phyloP scores from a whole-genome alignment of 228 moss, liverwort and hornwort genomes.

The Sphagnum fallax region DNA sequence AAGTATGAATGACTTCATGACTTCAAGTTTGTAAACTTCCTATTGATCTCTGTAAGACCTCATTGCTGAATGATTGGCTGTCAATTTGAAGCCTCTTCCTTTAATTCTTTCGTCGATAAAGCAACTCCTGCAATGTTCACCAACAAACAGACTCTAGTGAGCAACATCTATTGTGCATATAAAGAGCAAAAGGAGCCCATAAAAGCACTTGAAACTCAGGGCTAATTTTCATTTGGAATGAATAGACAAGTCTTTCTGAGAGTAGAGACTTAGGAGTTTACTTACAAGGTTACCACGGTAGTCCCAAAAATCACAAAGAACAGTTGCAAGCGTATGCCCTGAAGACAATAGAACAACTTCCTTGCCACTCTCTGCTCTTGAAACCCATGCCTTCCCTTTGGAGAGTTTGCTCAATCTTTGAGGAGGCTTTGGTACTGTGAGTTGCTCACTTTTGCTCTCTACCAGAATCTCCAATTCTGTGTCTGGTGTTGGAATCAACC shows the following conservation, averaged over 20 bases:
- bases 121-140: constrained; percentile 38
- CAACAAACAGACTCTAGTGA: not conserved
- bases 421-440: constrained; percentile 45
- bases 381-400: constrained; percentile 50
- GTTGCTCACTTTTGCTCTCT: constrained; percentile 50
- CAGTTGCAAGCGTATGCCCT: constrained; percentile 31
- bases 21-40: too few relatives aligned
- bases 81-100: too few relatives aligned
- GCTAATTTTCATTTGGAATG: too few relatives aligned
- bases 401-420: constrained; percentile 52
- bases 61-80: too few relatives aligned
- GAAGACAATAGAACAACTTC: constrained; percentile 48
- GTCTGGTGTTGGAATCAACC: constrained; percentile 30
- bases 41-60: too few relatives aligned
- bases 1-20: too few relatives aligned
- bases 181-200: too few relatives aligned
- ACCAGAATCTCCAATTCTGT: constrained; percentile 52
- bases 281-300: constrained; percentile 52
- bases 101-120: constrained; percentile 40
- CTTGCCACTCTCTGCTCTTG: constrained; percentile 51
- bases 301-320: constrained; percentile 48
- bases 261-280: not conserved
- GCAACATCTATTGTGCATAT: too few relatives aligned
- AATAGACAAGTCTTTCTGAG: too few relatives aligned
- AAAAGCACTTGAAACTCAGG: too few relatives aligned